These are phyloP conservation scores for Chaetomium tenue DNA, from an alignment of 495 filamentous ascomycete genomes.

Conservation along the genomic window DNA sequence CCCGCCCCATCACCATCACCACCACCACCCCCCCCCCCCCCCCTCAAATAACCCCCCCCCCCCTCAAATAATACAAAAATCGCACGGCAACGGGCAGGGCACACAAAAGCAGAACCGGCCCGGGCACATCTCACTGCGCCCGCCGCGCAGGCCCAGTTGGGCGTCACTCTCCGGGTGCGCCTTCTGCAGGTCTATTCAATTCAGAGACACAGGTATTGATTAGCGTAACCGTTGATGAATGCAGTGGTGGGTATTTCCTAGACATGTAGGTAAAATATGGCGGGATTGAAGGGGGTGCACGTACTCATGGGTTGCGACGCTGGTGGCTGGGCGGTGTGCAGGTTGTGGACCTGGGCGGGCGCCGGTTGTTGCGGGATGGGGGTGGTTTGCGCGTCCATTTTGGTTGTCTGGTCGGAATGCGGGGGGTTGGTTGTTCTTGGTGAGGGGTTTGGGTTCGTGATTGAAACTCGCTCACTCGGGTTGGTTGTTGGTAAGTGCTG, in stretches of 20 bases:
- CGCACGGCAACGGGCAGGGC: slow-evolving; percentile 45
- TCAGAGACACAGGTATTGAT: too few species aligned
- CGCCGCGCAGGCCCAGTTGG: slow-evolving; percentile 40
- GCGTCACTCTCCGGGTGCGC: slow-evolving; percentile 38
- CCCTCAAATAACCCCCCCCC: background rate
- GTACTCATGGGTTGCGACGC: slow-evolving; percentile 39
- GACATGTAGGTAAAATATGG: too few species aligned
- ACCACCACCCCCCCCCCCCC: background rate
- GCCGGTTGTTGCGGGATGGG: slow-evolving; percentile 22
- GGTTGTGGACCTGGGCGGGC: slow-evolving; percentile 15
- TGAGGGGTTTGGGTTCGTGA: background rate
- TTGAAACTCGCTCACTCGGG: background rate
- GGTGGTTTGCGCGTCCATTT: background rate
- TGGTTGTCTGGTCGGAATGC: background rate
- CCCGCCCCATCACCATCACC: background rate
- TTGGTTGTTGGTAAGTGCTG: too few species aligned
- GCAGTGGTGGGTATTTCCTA: too few species aligned
- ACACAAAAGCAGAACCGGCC: slow-evolving; percentile 49
- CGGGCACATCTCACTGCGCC: slow-evolving; percentile 38
- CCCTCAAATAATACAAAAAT: slow-evolving; percentile 43
- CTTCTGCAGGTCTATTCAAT: slow-evolving; percentile 36
- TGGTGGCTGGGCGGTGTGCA: slow-evolving; percentile 36
- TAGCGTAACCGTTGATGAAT: too few species aligned
- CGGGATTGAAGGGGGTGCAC: slow-evolving; percentile 13
- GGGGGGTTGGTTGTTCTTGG: background rate